phyloP scores from a whole-genome alignment of 106 monocot genomes.

The Dendrobium officinale region DNA sequence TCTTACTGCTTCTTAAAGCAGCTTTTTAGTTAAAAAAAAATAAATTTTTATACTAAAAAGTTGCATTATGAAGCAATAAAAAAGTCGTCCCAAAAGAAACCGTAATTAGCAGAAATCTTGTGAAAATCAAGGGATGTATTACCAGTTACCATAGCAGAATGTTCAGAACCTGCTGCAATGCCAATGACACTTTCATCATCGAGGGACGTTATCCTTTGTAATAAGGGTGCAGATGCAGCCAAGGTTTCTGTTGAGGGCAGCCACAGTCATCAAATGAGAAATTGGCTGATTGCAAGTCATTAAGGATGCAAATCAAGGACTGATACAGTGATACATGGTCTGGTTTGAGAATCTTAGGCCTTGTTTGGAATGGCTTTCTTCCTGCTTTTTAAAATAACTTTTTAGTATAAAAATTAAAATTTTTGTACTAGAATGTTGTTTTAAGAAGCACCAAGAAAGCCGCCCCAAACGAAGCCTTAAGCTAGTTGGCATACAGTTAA shows the following conservation, averaged over 20 bases:
- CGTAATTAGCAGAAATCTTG: neutral
- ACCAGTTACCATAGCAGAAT: constrained; percentile 82
- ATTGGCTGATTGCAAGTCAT: neutral
- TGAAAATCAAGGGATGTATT: neutral
- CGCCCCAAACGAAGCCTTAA: too few species aligned
- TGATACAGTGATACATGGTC: neutral
- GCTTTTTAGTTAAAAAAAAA: too few species aligned
- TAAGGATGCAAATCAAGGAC: neutral
- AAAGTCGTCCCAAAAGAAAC: too few species aligned
- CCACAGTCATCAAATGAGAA: neutral
- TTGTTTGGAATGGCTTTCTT: too few species aligned
- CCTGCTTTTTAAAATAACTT: too few species aligned
- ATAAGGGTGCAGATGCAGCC: neutral
- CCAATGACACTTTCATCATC: constrained; percentile 32
- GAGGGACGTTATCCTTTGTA: constrained; percentile 30
- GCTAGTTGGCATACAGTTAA: neutral
- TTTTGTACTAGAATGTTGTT: too few species aligned
- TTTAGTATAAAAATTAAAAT: too few species aligned
- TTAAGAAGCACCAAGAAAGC: too few species aligned
- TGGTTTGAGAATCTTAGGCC: neutral
- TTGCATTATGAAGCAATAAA: too few species aligned
- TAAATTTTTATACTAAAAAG: too few species aligned
- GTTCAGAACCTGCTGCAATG: constrained; percentile 78
- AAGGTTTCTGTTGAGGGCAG: constrained; percentile 6
- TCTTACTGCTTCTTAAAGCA: too few species aligned